phyloP scores from a whole-genome alignment of 1,139 yeast species.

The Suhomyces atakaporum region DNA sequence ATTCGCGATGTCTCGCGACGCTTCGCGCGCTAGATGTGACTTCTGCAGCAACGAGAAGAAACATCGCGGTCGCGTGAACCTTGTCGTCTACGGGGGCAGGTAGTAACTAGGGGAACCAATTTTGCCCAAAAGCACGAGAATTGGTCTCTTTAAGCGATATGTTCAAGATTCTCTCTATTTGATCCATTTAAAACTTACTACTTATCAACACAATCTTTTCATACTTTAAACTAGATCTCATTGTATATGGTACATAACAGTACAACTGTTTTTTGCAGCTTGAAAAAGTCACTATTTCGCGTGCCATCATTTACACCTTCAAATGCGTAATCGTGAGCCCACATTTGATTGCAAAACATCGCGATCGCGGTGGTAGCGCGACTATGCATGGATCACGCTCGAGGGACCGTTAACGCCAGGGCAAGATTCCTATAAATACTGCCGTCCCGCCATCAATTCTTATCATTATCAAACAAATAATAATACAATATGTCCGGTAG shows the following conservation, averaged over 20 bases:
- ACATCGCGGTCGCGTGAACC: not conserved
- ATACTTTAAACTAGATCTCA: too few species aligned
- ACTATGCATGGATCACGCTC: too few species aligned
- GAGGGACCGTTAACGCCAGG: too few species aligned
- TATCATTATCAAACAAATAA: constrained; percentile 7
- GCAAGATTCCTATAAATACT: constrained; percentile 7
- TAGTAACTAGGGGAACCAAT: not conserved
- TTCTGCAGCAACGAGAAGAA: constrained; percentile 1
- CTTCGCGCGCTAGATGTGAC: not conserved
- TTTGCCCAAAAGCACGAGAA: too few species aligned
- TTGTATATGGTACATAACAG: too few species aligned
- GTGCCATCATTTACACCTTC: constrained; percentile 6
- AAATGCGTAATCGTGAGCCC: constrained; percentile 8
- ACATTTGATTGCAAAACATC: not conserved
- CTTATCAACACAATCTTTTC: too few species aligned
- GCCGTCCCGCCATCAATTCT: constrained; percentile 1
- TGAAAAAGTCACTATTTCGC: constrained; percentile 2
- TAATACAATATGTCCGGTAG: constrained; percentile 85
- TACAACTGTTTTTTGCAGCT: not conserved
- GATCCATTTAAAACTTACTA: too few species aligned
- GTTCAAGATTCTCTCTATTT: too few species aligned
- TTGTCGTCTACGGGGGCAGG: not conserved
- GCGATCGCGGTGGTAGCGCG: constrained; percentile 3
- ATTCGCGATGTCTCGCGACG: not conserved
- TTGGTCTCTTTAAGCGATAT: too few species aligned